Evolutionary conservation across 2,329 filamentous ascomycete genomes (phyloP).

Genomic region (Monosporascus sp.): DNA sequence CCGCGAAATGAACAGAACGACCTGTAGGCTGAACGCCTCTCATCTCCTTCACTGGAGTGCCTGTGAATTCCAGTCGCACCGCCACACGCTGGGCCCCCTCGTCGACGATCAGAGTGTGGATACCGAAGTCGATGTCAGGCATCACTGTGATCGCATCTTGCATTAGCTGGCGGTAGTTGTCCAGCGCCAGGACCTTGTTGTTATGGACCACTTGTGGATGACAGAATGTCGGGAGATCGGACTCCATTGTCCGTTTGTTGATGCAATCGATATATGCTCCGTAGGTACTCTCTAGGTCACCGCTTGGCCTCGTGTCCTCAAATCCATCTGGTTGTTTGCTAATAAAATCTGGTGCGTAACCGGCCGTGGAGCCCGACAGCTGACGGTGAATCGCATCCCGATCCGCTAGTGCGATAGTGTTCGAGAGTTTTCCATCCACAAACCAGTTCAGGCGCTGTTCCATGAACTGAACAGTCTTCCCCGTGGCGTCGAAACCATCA

Average conservation of each 20-base stretch:
- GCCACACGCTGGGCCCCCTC: conserved; percentile 27
- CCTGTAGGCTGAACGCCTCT: conserved; percentile 25
- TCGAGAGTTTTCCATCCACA: conserved; percentile 12
- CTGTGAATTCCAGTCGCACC: conserved; percentile 25
- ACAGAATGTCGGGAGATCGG: conserved; percentile 21
- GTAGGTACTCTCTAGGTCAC: conserved; percentile 20
- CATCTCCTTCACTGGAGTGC: conserved; percentile 22
- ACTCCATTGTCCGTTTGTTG: conserved; percentile 22
- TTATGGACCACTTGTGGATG: conserved; percentile 27
- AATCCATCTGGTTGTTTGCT: conserved; percentile 2
- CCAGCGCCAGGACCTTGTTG: conserved; percentile 13
- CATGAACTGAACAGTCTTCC: conserved; percentile 4
- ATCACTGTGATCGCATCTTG: conserved; percentile 23
- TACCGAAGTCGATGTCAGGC: conserved; percentile 19
- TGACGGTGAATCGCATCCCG: conserved; percentile 11
- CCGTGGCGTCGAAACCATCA: neutral
- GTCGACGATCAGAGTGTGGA: conserved; percentile 27
- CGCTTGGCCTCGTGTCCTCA: conserved; percentile 4
- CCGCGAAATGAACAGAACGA: conserved; percentile 23
- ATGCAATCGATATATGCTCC: conserved; percentile 27
- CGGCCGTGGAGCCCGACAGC: conserved; percentile 5
- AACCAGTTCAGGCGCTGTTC: conserved; percentile 15
- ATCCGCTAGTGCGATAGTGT: conserved; percentile 9
- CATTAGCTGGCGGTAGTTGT: conserved; percentile 25
- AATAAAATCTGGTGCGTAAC: conserved; percentile 9